phyloP scores from a whole-genome alignment of 441 rosid species.

The Kokia cookei region DNA sequence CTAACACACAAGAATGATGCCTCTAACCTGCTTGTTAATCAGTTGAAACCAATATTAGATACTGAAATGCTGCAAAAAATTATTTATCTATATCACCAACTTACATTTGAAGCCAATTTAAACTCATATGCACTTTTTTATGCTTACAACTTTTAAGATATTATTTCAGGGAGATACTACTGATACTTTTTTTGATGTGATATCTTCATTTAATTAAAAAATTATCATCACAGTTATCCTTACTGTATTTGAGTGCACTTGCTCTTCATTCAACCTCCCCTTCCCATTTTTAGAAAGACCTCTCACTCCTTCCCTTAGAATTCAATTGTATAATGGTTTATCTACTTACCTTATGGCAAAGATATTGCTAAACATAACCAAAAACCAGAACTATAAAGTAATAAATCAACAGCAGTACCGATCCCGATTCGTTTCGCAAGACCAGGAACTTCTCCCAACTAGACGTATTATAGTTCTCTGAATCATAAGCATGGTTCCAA shows the following conservation, averaged over 20 bases:
- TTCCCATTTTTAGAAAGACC: neutral
- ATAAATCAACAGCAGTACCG: constrained; percentile 40
- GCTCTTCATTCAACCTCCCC: neutral
- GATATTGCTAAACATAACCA: neutral
- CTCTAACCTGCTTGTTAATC: neutral
- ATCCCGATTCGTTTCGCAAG: constrained; percentile 78
- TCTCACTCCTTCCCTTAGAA: neutral
- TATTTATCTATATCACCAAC: neutral
- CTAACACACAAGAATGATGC: neutral
- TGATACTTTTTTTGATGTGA: neutral
- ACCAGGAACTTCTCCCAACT: constrained; percentile 85
- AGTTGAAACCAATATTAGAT: neutral
- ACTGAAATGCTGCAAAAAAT: neutral
- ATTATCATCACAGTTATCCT: constrained; percentile 1
- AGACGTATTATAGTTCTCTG: constrained; percentile 37
- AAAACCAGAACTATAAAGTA: neutral
- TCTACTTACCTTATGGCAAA: neutral
- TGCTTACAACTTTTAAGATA: neutral
- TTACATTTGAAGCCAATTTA: constrained; percentile 1
- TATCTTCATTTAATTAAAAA: neutral
- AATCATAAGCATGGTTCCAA: constrained; percentile 62
- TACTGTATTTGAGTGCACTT: neutral
- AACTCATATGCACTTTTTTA: neutral
- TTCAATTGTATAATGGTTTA: neutral
- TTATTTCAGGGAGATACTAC: neutral